Evolutionary conservation across 768 basidiomycete species (phyloP), one percentile per base, ranked within the genome.

Genomic region (Lactifluus echinatus): DNA sequence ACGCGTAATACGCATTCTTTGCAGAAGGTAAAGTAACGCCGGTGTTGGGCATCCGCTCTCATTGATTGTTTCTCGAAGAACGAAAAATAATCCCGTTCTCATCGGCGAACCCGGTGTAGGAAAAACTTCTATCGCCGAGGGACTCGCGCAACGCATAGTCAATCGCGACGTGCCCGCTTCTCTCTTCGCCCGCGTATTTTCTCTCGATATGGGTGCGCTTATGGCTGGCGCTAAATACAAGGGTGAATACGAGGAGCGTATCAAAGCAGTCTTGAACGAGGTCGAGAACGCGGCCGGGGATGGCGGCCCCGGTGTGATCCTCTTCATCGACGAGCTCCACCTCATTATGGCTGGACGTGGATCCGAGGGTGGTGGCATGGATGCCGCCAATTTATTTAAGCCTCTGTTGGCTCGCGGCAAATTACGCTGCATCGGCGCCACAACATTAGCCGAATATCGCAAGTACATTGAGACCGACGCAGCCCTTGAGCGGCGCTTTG

Each of bases 71-170:
- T 24, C 4, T n/a, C 31, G 14, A 53, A 87, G 94, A 67, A 96
- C 93, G 2, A 97, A 97, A 71, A 94, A 93, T 67, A 96, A 95
- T 65, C 93, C 95, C n/a, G 91, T 96, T 39, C 82, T 97, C 24
- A 92, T 98, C 64, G 94, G 93, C 60, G 92, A 91, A 71, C 89
- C 89, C 46, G 89, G 95, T 69, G 93, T 95, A 23, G 95, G 95
- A 4, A 99, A 99, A 74, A 96, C 94, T 0, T 83, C 92, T 23
- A 89, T 97, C 52, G 92, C 85, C 6, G 95, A 99, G 75, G 93
- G 93, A 39, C 83, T 99, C 6, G 94, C 95, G 0, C 94, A 95
- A 68, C 84, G 95, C 45, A 95, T 98, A 59, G 83, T 96, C 65
- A 92, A 93, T 64, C 84, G 93, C 48, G 94, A 97, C 71, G 91